Evolutionary conservation across 805 yeast species (phyloP), one percentile per base, ranked within the genome.

Genomic region (Torulaspora microellipsoides): DNA sequence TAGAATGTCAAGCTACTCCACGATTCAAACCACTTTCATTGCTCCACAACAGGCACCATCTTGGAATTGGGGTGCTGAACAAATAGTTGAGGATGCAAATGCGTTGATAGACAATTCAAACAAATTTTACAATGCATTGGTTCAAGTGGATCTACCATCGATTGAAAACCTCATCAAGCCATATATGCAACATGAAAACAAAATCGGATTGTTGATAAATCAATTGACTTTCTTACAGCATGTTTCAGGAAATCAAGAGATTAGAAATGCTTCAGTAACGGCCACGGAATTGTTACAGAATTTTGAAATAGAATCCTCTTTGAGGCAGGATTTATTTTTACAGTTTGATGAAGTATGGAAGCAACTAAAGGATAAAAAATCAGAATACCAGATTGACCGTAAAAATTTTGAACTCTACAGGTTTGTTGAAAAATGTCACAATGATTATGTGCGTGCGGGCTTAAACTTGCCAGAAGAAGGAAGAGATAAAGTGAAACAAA

Each of bases 201-300:
- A 64, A 20, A 68, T 72, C 34, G 63, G 69, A 8, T 72, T 72
- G 4, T 40, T 71, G 6, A 67, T 68, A 23, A 75, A 73, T 53
- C 81, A 74, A 52, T 62, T 85, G 53, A 69, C 81, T 14, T 86
- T 87, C 58, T 81, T 79, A 56, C 87, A 81, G 62, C 81, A 83
- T 52, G 90, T 87, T 9, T 81, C 90, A 3, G 55, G 78, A 15
- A 71, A 75, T 49, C 77, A 80, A 55, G 78, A 66, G n/a, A 58
- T 84, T 27, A 74, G 96, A 56, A 86, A 83, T 49, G 86, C 88
- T 3, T 79, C 90, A 2, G 73, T 73, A 34, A 67, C 75, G 47
- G 82, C 86, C 0, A 84, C 81, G 49, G 78, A 78, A 57, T 57
- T 70, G 46, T 62, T 83, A 34, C 72, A 77, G 40, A 75, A 79